Evolutionary conservation across 129 eudicot species (phyloP), one percentile per base, ranked within the genome.

Genomic region (Artemisia tridentata): DNA sequence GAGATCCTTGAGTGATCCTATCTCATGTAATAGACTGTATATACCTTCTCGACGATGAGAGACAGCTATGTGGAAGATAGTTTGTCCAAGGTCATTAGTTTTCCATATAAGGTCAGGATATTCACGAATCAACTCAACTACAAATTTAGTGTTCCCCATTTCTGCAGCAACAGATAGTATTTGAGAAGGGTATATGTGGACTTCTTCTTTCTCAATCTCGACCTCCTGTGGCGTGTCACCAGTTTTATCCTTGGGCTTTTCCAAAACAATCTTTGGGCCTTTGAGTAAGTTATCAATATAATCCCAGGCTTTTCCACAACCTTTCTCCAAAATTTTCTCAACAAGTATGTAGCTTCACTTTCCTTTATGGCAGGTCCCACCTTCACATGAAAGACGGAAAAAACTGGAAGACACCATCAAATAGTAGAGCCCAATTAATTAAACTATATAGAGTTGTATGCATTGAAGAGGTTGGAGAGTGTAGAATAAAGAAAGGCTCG

Each of bases 51-150:
- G 78, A 38, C 86, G 83, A 79, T 75, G 45, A 15, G 72, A 43
- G 25, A 65, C 80, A 21, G 86, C 78, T 43, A 79, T 12, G 45
- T 82, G 81, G 65, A 82, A 82, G 62, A 82, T 75, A 19, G 48
- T 74, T 14, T 50, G 74, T 3, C 23, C 23, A 12, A 64, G 7
- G 17, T 52, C 74, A 27, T 82, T 66, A 12, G 1, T 25, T 38
- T 21, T 79, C 77, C 77, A 82, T 25, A 68, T 65, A 38, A 82
- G 62, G 4, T 74, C 86, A 20, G 83, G 83, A 43, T 21, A 78
- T 4, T 1, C 11, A 11, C 18, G 31, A 73, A 82, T 21, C 1
- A 81, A 58, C 63, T 62, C 82, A 25, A 65, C 65, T 12, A 81
- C 23, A 45, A 81, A 77, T 9, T 27, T n/a, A 17, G 38, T 16